Evolutionary conservation across 805 yeast species (phyloP), one percentile per base, ranked within the genome.

Genomic region (Candida ortonii): DNA sequence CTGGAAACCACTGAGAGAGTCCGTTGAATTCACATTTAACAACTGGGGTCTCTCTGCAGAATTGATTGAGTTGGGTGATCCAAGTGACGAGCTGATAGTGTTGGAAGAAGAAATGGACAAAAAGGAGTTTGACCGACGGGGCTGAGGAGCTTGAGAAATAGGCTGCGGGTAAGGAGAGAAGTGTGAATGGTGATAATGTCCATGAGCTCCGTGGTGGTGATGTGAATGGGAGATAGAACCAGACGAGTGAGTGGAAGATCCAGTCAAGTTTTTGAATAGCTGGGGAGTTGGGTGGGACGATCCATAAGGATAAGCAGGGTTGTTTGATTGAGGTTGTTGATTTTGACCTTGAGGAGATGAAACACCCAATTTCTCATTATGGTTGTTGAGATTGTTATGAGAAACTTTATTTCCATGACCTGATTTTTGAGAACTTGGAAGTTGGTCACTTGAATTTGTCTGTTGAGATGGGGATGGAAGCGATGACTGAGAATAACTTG

Each of bases 241-340:
- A 2, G 22, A 23, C 2, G 59, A 53, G 33, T 52, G 53, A 1
- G 50, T 47, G 7, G 61, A 56, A 7, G 61, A 55, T 1, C 61
- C 59, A 3, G 61, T 55, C 15, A 47, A 34, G 31, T 47, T 52
- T 33, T 45, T 41, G 21, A 46, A 35, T 22, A 44, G 30, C 34
- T 41, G 46, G 4, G 46, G 46, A 18, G 37, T 39, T 16, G 49
- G 47, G 13, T 42, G 46, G 11, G 28, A 24, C 11, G 33, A 11
- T 20, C 22, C 22, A 16, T 30, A 15, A n/a, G n/a, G n/a, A 16
- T 38, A 33, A 22, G 39, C 25, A 16, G 39, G 25, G 7, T 7
- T 10, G 25, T 10, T 9, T n/a, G 13, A 23, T 23, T 23, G 29
- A 7, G 16, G n/a, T 31, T 30, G 39, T 25, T 34, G 33, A 22